These are phyloP conservation scores for Diaporthe citriasiana DNA, from an alignment of 2,329 filamentous ascomycete species.

Conservation along the genomic window DNA sequence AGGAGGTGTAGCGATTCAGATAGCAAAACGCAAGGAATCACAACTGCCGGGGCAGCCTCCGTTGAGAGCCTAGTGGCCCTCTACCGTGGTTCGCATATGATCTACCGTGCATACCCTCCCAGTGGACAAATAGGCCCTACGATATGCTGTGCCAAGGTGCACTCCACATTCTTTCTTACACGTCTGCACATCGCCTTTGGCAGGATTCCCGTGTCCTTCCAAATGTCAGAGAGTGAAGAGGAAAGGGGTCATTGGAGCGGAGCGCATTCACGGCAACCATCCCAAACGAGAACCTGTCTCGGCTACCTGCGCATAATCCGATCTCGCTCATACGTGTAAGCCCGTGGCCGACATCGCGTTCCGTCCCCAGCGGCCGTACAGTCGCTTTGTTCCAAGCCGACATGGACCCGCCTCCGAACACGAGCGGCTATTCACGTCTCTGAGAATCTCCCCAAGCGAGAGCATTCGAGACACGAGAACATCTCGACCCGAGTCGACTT, in stretches of 20 bases:
- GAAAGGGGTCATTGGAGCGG: neutral
- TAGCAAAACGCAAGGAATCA: neutral
- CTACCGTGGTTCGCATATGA: slow-evolving; percentile 29
- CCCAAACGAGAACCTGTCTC: slow-evolving; percentile 11
- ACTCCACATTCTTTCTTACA: slow-evolving; percentile 4
- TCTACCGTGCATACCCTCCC: slow-evolving; percentile 2
- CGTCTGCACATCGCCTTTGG: slow-evolving; percentile 5
- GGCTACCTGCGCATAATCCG: slow-evolving; percentile 10
- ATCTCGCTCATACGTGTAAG: neutral
- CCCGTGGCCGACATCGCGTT: neutral
- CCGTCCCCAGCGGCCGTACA: neutral
- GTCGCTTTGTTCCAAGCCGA: neutral
- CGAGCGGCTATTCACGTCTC: neutral
- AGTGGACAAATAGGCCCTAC: neutral
- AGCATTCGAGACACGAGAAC: neutral
- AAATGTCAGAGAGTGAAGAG: neutral
- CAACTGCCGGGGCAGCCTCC: slow-evolving; percentile 21
- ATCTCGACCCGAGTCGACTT: neutral
- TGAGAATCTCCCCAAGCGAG: neutral
- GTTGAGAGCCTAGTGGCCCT: neutral
- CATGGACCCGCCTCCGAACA: neutral
- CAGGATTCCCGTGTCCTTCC: slow-evolving; percentile 17
- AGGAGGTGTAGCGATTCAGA: slow-evolving; percentile 12
- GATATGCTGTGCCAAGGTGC: slow-evolving; percentile 9
- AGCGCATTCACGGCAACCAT: neutral